phyloP scores from a whole-genome alignment of 1,139 yeast species.

The Geotrichum bryndzae region DNA sequence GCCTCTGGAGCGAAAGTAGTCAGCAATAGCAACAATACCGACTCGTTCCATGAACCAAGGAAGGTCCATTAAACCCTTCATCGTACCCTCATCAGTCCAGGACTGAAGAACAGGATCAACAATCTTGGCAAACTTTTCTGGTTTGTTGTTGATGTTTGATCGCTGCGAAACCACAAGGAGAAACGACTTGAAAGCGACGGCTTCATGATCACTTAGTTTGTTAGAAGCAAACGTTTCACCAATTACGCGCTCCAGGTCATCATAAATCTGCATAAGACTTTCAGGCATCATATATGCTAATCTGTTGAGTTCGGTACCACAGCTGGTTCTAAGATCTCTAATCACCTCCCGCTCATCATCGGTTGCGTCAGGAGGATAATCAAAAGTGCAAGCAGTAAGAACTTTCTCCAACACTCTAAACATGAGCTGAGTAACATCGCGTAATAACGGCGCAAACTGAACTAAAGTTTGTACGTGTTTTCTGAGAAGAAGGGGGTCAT shows the following conservation, averaged over 20 bases:
- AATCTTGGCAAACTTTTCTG: conserved; percentile 71
- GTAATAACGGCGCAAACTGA: conserved; percentile 90
- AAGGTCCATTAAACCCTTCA: conserved; percentile 78
- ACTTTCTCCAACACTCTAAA: conserved; percentile 83
- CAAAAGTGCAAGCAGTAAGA: conserved; percentile 79
- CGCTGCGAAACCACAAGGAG: conserved; percentile 86
- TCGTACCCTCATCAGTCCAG: conserved; percentile 90
- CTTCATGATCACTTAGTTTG: conserved; percentile 82
- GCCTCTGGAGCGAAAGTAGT: conserved; percentile 76
- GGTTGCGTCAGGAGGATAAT: conserved; percentile 54
- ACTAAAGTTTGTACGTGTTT: conserved; percentile 89
- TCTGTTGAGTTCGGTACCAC: conserved; percentile 92
- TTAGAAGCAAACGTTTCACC: conserved; percentile 61
- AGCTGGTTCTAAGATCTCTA: conserved; percentile 80
- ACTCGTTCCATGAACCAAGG: conserved; percentile 98
- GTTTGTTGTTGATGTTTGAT: conserved; percentile 63
- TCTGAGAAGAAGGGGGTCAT: conserved; percentile 75
- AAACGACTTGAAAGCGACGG: conserved; percentile 89
- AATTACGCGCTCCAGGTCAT: conserved; percentile 76
- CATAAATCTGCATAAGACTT: conserved; percentile 69
- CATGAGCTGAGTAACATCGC: conserved; percentile 62
- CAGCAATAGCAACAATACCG: conserved; percentile 89
- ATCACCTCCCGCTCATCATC: conserved; percentile 77
- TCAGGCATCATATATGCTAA: conserved; percentile 94
- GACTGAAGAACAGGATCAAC: conserved; percentile 90